A percentile compares a stretch with the other conserved stretches of the same genome.
These are phyloP conservation scores for Daldinia decipiens DNA, from an alignment of 495 filamentous ascomycete species.

Conservation along the genomic window DNA sequence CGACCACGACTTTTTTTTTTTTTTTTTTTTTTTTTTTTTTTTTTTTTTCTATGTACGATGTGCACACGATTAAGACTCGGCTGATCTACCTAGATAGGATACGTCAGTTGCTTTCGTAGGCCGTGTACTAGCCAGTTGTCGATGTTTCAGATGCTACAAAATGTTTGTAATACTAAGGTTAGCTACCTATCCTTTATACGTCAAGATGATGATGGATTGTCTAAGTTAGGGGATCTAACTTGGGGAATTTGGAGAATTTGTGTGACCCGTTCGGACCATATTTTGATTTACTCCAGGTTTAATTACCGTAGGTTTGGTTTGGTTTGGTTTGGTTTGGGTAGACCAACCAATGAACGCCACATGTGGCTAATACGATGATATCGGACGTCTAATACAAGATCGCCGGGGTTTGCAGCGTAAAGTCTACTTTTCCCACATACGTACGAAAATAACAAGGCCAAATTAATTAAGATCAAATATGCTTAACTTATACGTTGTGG, in stretches of 20 bases:
- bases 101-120: slow-evolving; percentile 15
- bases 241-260: slow-evolving; percentile 23
- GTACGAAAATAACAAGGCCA: too few species aligned
- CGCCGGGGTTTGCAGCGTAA: too few species aligned
- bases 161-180: slow-evolving; percentile 28
- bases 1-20: background rate
- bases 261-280: slow-evolving; percentile 22
- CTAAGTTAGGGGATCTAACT: background rate
- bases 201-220: background rate
- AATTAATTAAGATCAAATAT: too few species aligned
- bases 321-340: background rate
- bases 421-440: too few species aligned
- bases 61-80: slow-evolving; percentile 23
- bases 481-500: too few species aligned
- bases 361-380: too few species aligned
- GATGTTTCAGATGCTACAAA: slow-evolving; percentile 36
- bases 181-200: background rate
- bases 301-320: background rate
- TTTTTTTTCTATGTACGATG: background rate
- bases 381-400: too few species aligned
- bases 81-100: slow-evolving; percentile 20
- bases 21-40: too few species aligned
- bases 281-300: slow-evolving; percentile 1
- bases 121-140: slow-evolving; percentile 3
- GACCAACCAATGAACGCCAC: background rate